Evolutionary conservation across 257 asterid genomes (phyloP).

Genomic region (Scutellaria barbata): DNA sequence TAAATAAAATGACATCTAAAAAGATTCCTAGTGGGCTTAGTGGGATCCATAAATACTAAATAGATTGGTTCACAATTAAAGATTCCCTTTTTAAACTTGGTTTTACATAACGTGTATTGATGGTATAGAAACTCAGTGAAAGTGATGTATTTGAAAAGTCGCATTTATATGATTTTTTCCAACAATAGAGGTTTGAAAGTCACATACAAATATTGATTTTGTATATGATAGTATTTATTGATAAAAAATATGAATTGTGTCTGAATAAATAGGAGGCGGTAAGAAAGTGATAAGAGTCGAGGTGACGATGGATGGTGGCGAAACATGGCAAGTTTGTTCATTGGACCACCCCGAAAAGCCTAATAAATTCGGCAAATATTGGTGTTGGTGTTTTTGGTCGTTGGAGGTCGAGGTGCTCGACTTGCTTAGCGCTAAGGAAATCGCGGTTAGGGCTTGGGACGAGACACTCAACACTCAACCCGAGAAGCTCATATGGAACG

Average conservation of each 20-base stretch:
- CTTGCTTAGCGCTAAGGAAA: conserved; percentile 78
- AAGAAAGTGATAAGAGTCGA: conserved; percentile 92
- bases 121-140: not conserved
- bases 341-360: conserved; percentile 80
- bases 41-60: conserved; percentile 1
- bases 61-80: not conserved
- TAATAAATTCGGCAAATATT: conserved; percentile 76
- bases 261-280: conserved; percentile 69
- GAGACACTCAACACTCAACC: conserved; percentile 94
- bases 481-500: conserved; percentile 88
- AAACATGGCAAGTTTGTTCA: conserved; percentile 64
- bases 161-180: not conserved
- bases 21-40: conserved; percentile 26
- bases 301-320: conserved; percentile 91
- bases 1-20: not conserved
- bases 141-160: not conserved
- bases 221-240: not conserved
- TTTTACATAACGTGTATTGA: not conserved
- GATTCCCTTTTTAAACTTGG: conserved; percentile 4
- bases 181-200: not conserved
- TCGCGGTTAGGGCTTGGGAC: conserved; percentile 93
- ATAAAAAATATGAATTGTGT: not conserved
- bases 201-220: conserved; percentile 16
- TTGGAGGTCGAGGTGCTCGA: conserved; percentile 84
- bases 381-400: conserved; percentile 99